Percentiles rank a stretch among this genome's conserved stretches.
Evolutionary conservation across 2,329 filamentous ascomycete species (phyloP).

Genomic region (Aspergillus calidoustus): DNA sequence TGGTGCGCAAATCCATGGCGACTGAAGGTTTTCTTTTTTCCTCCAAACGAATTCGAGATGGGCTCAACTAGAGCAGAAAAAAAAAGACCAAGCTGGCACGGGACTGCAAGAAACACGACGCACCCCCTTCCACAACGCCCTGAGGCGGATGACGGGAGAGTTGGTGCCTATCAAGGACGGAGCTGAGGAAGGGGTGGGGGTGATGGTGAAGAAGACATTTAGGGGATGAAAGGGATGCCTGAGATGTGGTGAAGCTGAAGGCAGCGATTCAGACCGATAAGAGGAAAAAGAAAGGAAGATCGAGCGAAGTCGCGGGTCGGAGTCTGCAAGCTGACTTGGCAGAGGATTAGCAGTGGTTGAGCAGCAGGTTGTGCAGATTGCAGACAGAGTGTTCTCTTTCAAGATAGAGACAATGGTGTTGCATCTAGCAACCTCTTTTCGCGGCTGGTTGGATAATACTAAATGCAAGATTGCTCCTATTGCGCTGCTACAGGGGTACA

Average conservation of each 20-base stretch:
- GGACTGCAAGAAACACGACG: slow-evolving; percentile 6
- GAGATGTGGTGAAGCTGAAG: slow-evolving; percentile 9
- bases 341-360: slow-evolving; percentile 2
- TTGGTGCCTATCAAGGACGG: slow-evolving; percentile 11
- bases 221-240: slow-evolving; percentile 8
- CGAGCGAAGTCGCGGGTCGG: slow-evolving; percentile 1
- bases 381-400: neutral
- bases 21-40: neutral
- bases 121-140: slow-evolving; percentile 24
- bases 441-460: neutral
- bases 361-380: neutral
- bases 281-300: slow-evolving; percentile 13
- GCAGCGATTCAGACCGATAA: neutral
- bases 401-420: slow-evolving; percentile 5
- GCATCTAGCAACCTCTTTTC: neutral
- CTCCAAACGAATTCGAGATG: neutral
- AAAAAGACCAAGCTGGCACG: slow-evolving; percentile 1
- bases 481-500: neutral
- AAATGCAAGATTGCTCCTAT: neutral
- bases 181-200: slow-evolving; percentile 6
- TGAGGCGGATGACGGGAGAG: slow-evolving; percentile 2
- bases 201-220: slow-evolving; percentile 15
- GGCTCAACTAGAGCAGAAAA: neutral
- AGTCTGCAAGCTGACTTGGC: slow-evolving; percentile 6
- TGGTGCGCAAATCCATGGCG: slow-evolving; percentile 58